phyloP scores from a whole-genome alignment of 306 rosid species.

The Canavalia ensiformis region DNA sequence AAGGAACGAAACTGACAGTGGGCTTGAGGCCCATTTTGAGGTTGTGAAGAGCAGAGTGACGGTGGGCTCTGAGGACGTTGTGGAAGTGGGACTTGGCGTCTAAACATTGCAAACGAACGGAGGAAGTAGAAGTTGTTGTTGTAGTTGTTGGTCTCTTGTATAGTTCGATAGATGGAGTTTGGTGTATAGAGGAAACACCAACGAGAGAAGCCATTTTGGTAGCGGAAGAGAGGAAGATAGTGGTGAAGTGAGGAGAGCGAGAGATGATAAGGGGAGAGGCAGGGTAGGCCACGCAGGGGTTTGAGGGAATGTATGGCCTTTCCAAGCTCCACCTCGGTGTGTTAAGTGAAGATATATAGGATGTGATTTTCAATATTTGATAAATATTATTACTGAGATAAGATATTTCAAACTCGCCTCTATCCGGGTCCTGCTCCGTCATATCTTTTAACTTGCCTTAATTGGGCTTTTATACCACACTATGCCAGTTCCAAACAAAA shows the following conservation, averaged over 20 bases:
- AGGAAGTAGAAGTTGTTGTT: slow-evolving; percentile 47
- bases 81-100: slow-evolving; percentile 70
- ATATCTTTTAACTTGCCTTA: no score
- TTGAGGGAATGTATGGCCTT: slow-evolving; percentile 39
- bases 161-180: slow-evolving; percentile 60
- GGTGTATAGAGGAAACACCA: slow-evolving; percentile 77
- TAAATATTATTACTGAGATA: no score
- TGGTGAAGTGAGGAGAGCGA: not conserved
- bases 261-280: slow-evolving; percentile 28
- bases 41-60: not conserved
- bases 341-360: not conserved
- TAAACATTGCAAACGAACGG: slow-evolving; percentile 56
- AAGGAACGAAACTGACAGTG: slow-evolving; percentile 54
- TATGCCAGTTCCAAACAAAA: no score
- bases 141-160: slow-evolving; percentile 45
- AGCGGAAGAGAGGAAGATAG: not conserved
- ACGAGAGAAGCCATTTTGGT: slow-evolving; percentile 67
- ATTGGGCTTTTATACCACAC: no score
- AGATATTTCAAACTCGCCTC: no score
- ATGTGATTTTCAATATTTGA: not conserved
- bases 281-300: slow-evolving; percentile 7
- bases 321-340: slow-evolving; percentile 48
- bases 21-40: slow-evolving; percentile 44
- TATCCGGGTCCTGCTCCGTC: no score
- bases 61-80: slow-evolving; percentile 59